phyloP scores from a whole-genome alignment of 2,329 filamentous ascomycete genomes.

The Thyridium curvatum region DNA sequence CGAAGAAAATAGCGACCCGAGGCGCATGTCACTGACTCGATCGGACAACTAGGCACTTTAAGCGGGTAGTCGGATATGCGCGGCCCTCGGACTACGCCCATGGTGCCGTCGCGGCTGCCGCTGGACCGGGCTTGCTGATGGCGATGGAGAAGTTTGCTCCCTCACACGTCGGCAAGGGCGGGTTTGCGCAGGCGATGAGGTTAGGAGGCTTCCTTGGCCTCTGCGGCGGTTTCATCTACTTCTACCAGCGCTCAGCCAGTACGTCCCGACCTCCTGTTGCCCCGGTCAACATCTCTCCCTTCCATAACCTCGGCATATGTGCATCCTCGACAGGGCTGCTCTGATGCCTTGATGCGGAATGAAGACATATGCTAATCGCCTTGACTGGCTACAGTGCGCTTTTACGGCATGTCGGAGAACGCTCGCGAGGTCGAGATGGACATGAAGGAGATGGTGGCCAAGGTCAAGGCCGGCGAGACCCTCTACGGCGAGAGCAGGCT shows the following conservation, averaged over 20 bases:
- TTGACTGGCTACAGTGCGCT: slow-evolving; percentile 59
- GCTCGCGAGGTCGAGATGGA: slow-evolving; percentile 88
- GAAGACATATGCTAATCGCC: background rate
- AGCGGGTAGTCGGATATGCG: slow-evolving; percentile 82
- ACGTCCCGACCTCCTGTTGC: slow-evolving; percentile 34
- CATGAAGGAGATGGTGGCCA: slow-evolving; percentile 96
- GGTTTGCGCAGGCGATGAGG: slow-evolving; percentile 78
- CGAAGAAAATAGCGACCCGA: background rate
- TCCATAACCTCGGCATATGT: background rate
- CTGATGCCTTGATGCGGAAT: slow-evolving; percentile 1
- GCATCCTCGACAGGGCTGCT: background rate
- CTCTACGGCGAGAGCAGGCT: slow-evolving; percentile 78
- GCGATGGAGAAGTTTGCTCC: slow-evolving; percentile 80
- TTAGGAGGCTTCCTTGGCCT: slow-evolving; percentile 67
- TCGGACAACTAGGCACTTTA: slow-evolving; percentile 64
- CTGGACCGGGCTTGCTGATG: slow-evolving; percentile 68
- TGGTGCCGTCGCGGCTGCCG: slow-evolving; percentile 61
- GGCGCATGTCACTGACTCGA: slow-evolving; percentile 19
- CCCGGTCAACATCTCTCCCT: no score
- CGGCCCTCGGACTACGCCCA: slow-evolving; percentile 75
- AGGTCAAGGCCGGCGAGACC: slow-evolving; percentile 86
- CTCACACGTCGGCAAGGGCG: slow-evolving; percentile 75
- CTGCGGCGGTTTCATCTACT: slow-evolving; percentile 73
- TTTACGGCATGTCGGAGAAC: slow-evolving; percentile 95
- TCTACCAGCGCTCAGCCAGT: slow-evolving; percentile 81